These are phyloP conservation scores for Candida morakotiae DNA, from an alignment of 805 yeast genomes.

Conservation along the genomic window DNA sequence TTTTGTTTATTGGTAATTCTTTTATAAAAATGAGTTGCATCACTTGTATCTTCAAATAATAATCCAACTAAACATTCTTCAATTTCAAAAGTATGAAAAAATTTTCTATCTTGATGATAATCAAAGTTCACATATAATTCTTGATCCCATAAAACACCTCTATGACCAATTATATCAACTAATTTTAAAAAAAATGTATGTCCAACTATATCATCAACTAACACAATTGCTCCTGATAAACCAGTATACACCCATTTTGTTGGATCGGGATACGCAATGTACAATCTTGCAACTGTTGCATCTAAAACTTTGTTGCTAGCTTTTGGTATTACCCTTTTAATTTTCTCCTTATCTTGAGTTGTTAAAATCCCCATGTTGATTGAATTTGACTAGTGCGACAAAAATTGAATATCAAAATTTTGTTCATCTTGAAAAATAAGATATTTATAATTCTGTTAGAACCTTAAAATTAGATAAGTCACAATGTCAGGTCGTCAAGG, in stretches of 20 bases:
- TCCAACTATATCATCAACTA: conserved; percentile 92
- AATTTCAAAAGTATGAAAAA: conserved; percentile 90
- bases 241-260: conserved; percentile 86
- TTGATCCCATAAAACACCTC: conserved; percentile 97
- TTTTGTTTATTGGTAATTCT: conserved; percentile 71
- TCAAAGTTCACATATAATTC: conserved; percentile 85
- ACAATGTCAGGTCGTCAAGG: conserved; percentile 95
- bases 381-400: background rate
- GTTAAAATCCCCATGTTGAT: conserved; percentile 37
- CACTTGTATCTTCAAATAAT: conserved; percentile 81
- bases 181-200: conserved; percentile 88
- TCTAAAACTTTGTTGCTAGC: conserved; percentile 82
- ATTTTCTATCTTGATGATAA: conserved; percentile 90
- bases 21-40: conserved; percentile 82
- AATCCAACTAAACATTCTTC: conserved; percentile 88
- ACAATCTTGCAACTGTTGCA: conserved; percentile 85
- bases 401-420: background rate
- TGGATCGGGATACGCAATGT: conserved; percentile 84
- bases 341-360: conserved; percentile 74
- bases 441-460: background rate
- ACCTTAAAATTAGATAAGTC: background rate
- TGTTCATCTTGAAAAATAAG: background rate
- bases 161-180: conserved; percentile 75
- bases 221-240: conserved; percentile 75
- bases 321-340: conserved; percentile 86